Conservation (phyloP, 2,329 filamentous ascomycete species). For the Pseudogymnoascus sp. region DNA sequence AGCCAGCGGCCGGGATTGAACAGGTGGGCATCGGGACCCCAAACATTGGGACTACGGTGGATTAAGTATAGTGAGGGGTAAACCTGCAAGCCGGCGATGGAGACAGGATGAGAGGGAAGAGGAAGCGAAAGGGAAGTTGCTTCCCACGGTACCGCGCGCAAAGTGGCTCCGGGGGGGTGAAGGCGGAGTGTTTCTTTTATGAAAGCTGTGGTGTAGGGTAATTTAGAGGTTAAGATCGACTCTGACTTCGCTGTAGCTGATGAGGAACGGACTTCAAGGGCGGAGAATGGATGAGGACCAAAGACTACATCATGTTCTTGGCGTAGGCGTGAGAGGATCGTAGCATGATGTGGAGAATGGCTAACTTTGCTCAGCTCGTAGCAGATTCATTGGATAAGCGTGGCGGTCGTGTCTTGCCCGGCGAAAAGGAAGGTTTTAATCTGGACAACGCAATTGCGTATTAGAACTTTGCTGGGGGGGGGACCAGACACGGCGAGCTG, state of each 20-base stretch:
- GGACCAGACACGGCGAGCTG: constrained; percentile 16
- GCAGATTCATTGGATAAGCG: not conserved
- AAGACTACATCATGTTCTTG: constrained; percentile 21
- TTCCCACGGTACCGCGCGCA: not conserved
- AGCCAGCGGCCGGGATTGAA: constrained; percentile 24
- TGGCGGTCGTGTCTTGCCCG: constrained; percentile 14
- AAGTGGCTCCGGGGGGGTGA: constrained; percentile 17
- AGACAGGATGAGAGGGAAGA: not conserved
- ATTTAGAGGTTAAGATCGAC: constrained; percentile 16
- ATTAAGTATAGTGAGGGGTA: constrained; percentile 7
- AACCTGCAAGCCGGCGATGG: not conserved
- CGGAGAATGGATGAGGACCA: constrained; percentile 15
- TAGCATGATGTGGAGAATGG: constrained; percentile 9
- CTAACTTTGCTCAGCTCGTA: not conserved
- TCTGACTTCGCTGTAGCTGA: not conserved
- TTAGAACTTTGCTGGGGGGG: constrained; percentile 9
- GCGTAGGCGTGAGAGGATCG: constrained; percentile 15
- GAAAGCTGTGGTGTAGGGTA: constrained; percentile 19
- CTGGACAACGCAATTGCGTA: constrained; percentile 14
- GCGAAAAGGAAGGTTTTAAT: constrained; percentile 18
- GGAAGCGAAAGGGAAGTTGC: not conserved
- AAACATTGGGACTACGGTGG: constrained; percentile 13
- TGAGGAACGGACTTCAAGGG: not conserved
- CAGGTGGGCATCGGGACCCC: constrained; percentile 29
- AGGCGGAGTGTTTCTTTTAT: constrained; percentile 22